Evolutionary conservation across 345 rosid species (phyloP).

Genomic region (Melaleuca quinquenervia): DNA sequence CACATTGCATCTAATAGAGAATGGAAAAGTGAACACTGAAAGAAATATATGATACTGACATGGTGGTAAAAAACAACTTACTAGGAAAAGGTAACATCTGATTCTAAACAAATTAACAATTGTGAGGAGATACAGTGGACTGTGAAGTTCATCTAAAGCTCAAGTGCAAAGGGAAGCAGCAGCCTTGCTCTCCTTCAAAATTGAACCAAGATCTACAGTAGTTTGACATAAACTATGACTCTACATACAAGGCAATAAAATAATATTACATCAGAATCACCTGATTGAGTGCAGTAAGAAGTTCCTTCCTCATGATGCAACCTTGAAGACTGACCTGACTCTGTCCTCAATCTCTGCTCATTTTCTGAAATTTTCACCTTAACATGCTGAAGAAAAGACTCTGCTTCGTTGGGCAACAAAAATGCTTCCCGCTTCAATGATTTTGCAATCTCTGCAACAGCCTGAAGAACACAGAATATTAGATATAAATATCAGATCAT

Average conservation of each 20-base stretch:
- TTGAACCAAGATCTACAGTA: not conserved
- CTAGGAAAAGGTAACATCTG: not conserved
- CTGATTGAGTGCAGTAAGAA: constrained; percentile 7
- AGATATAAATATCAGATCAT: not conserved
- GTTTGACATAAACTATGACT: not conserved
- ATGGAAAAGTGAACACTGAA: not conserved
- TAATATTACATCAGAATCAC: constrained; percentile 4
- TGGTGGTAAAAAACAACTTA: not conserved
- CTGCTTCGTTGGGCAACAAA: constrained; percentile 41
- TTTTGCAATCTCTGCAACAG: constrained; percentile 65
- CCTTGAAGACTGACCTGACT: constrained; percentile 13
- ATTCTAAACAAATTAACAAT: not conserved
- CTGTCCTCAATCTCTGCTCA: constrained; percentile 7
- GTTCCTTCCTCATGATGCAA: constrained; percentile 4
- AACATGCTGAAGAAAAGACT: constrained; percentile 28
- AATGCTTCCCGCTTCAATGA: constrained; percentile 65
- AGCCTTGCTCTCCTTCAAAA: not conserved
- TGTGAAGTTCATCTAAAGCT: not conserved
- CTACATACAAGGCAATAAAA: not conserved
- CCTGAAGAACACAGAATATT: constrained; percentile 31
- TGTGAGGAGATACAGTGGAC: not conserved
- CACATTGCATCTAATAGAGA: not conserved
- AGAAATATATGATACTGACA: not conserved
- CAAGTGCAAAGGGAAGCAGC: not conserved
- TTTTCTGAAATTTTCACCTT: constrained; percentile 30